Evolutionary conservation across 805 yeast genomes (phyloP).

Genomic region (Kodamaea kakaduensis): DNA sequence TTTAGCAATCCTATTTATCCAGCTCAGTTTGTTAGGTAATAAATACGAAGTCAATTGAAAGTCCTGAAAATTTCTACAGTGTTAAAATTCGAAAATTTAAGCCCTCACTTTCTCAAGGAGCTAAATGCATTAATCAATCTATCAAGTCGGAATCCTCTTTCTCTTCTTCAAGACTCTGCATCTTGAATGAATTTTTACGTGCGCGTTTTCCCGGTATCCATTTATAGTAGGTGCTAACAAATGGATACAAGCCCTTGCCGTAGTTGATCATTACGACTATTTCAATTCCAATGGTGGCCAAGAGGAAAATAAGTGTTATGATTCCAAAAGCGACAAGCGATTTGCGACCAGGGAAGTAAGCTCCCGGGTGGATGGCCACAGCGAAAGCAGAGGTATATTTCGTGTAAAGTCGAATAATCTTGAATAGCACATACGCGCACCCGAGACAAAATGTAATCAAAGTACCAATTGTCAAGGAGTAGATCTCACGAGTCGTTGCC

Average conservation of each 20-base stretch:
- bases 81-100: too few relatives aligned
- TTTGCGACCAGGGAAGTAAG: conserved; percentile 42
- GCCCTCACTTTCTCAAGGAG: too few relatives aligned
- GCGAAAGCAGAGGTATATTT: conserved; percentile 35
- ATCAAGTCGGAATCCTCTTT: conserved; percentile 7
- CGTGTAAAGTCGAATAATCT: conserved; percentile 42
- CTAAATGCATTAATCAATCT: conserved; percentile 4
- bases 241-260: conserved; percentile 17
- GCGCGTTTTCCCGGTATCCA: conserved; percentile 6
- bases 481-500: conserved; percentile 33
- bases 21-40: too few relatives aligned
- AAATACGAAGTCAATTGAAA: too few relatives aligned
- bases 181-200: background rate
- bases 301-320: conserved; percentile 36
- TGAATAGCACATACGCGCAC: conserved; percentile 44
- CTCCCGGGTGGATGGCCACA: conserved; percentile 26
- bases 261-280: conserved; percentile 13
- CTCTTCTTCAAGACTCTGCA: conserved; percentile 3
- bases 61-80: too few relatives aligned
- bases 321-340: conserved; percentile 44
- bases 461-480: conserved; percentile 22
- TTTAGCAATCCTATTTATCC: too few relatives aligned
- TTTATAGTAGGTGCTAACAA: conserved; percentile 16
- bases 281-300: conserved; percentile 27
- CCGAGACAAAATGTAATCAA: conserved; percentile 35